Conservation (phyloP, 208 protist species). For the Herpetomonas tarakana region DNA sequence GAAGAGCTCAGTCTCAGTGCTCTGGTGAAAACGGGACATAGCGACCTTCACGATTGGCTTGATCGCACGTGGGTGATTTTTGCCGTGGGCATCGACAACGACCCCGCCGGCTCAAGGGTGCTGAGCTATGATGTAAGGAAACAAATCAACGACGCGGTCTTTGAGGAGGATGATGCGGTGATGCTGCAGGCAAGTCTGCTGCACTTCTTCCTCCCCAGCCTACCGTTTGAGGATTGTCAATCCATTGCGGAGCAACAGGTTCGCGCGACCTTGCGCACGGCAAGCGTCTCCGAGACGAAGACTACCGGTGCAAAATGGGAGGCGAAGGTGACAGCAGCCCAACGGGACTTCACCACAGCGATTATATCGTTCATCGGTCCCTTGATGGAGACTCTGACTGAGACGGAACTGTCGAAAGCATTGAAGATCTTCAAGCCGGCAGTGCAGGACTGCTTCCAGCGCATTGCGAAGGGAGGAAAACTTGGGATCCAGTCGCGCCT, state of each 20-base stretch:
- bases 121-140: constrained; percentile 69
- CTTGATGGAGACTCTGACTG: neutral
- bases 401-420: neutral
- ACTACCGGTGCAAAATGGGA: neutral
- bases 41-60: constrained; percentile 44
- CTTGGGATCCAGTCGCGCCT: neutral
- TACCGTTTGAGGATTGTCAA: constrained; percentile 53
- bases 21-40: constrained; percentile 28
- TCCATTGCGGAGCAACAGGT: constrained; percentile 38
- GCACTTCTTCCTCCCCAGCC: constrained; percentile 45
- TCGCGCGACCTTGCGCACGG: neutral
- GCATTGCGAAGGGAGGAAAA: neutral
- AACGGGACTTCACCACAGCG: neutral
- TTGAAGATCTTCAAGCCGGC: neutral
- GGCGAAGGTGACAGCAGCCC: neutral
- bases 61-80: constrained; percentile 71
- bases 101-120: constrained; percentile 30
- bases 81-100: constrained; percentile 48
- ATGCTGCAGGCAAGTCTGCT: constrained; percentile 52
- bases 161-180: constrained; percentile 42
- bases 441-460: neutral
- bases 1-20: constrained; percentile 27
- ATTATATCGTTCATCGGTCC: neutral
- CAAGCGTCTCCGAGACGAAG: neutral
- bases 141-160: constrained; percentile 43